These are phyloP conservation scores for Penicillium freii DNA, from an alignment of 2,329 filamentous ascomycete species.

Conservation along the genomic window DNA sequence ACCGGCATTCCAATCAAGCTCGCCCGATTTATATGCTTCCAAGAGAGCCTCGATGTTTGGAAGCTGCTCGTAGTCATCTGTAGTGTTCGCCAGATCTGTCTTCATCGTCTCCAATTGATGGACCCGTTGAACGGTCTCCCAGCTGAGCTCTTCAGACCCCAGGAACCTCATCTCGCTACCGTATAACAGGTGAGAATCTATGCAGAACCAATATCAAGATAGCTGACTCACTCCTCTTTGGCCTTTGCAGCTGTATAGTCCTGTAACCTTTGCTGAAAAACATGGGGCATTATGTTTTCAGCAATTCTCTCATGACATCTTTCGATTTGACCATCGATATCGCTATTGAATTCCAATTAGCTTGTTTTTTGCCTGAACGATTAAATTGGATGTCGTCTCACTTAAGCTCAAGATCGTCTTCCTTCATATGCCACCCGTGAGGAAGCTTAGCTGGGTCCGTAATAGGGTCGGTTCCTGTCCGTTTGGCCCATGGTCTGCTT, in stretches of 20 bases:
- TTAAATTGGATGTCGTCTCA: background rate
- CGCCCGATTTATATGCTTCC: background rate
- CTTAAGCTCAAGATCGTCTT: background rate
- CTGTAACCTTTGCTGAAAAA: background rate
- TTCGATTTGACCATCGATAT: conserved; percentile 2
- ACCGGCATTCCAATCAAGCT: background rate
- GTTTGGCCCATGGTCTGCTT: background rate
- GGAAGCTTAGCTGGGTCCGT: background rate
- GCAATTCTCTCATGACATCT: conserved; percentile 6
- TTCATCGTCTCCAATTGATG: background rate
- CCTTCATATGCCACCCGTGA: conserved; percentile 3
- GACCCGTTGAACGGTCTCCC: background rate
- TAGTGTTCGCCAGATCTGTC: background rate
- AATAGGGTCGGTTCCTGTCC: background rate
- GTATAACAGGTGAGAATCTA: background rate
- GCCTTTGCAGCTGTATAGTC: background rate
- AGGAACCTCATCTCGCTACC: background rate
- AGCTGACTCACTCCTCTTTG: background rate
- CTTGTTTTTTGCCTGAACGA: rapidly evolving
- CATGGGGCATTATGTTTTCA: background rate
- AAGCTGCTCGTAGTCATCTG: background rate
- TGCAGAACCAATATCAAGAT: background rate
- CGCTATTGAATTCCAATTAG: background rate
- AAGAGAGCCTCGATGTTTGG: background rate
- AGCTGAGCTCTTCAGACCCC: background rate